Evolutionary conservation across 2,329 filamentous ascomycete species (phyloP), one percentile per base, ranked within the genome.

Genomic region (Penicillium corylophilum): DNA sequence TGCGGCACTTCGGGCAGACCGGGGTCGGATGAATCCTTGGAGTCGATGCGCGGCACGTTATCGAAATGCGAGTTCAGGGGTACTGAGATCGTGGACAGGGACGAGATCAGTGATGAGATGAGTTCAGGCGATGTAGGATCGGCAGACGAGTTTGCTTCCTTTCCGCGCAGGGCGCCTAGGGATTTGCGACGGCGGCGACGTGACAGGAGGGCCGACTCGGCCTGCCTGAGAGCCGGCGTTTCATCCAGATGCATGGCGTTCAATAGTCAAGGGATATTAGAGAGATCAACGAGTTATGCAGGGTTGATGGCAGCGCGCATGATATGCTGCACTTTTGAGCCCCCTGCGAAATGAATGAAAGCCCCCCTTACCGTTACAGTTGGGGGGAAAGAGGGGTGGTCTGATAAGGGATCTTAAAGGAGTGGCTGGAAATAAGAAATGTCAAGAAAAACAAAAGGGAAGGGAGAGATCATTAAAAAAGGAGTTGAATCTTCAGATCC

Each of bases 21-120:
- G 53, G 54, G 60, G 51, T 46, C 62, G 49, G 46, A 65, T 41
- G 50, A 64, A 62, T 51, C 59, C 63, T 77, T 73, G 13, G 74
- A 71, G 54, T 71, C 69, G 46, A 73, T 70, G 50, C 68, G 66
- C 20, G 77, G 73, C 45, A 79, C 72, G 48, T 77, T 79, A 62
- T 91, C 87, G 66, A 90, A 90, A 67, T 89, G 85, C 53, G 82
- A 79, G 67, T 81, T 83, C 49, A 86, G 81, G 20, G 88, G 86
- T 44, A 82, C 79, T 5, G 81, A 81, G 54, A 83, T 81, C 57
- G 77, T 74, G 16, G 82, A 81, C 39, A 86, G 76, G 26, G 83
- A 84, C 54, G 82, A 80, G 66, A 86, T 83, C 53, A 86, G 76
- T 43, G 80, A 82, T 15, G 81, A 81, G 56, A 86, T 79, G 26